Conservation (phyloP, 2,329 filamentous ascomycete genomes). For the Clonostachys solani region DNA sequence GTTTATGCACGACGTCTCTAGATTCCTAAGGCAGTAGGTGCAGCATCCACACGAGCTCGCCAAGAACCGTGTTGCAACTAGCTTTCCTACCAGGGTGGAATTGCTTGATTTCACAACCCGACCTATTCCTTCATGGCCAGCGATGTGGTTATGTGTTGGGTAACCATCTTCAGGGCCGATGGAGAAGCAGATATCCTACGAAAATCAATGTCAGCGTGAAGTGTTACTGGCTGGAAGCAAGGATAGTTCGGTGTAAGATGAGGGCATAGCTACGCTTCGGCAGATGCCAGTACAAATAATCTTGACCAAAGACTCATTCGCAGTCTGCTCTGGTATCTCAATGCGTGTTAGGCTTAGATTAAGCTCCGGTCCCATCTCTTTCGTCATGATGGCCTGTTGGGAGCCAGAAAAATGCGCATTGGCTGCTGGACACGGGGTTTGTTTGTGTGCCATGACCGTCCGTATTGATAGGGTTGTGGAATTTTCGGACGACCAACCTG, state of each 20-base stretch:
- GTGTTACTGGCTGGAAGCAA: neutral
- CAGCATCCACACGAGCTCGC: neutral
- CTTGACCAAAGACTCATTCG: neutral
- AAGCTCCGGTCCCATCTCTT: neutral
- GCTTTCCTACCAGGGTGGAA: neutral
- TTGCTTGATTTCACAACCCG: neutral
- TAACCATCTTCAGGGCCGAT: neutral
- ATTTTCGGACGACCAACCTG: too few species aligned
- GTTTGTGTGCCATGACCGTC: too few species aligned
- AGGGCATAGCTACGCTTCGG: neutral
- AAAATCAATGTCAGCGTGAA: neutral
- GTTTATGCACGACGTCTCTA: neutral
- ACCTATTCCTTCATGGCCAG: slow-evolving; percentile 1
- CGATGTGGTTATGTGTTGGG: neutral
- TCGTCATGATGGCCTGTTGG: neutral
- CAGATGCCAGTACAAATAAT: neutral
- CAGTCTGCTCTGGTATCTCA: neutral
- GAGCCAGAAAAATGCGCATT: too few species aligned
- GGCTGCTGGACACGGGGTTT: too few species aligned
- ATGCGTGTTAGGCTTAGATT: neutral
- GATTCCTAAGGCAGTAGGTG: neutral
- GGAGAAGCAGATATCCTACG: neutral
- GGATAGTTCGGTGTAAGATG: neutral
- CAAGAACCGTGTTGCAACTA: neutral
- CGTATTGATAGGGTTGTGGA: too few species aligned